A percentile compares a stretch with the other conserved stretches of the same genome.
phyloP scores from a whole-genome alignment of 1,284 basidiomycete species.

The Phaffia rhodozyma region DNA sequence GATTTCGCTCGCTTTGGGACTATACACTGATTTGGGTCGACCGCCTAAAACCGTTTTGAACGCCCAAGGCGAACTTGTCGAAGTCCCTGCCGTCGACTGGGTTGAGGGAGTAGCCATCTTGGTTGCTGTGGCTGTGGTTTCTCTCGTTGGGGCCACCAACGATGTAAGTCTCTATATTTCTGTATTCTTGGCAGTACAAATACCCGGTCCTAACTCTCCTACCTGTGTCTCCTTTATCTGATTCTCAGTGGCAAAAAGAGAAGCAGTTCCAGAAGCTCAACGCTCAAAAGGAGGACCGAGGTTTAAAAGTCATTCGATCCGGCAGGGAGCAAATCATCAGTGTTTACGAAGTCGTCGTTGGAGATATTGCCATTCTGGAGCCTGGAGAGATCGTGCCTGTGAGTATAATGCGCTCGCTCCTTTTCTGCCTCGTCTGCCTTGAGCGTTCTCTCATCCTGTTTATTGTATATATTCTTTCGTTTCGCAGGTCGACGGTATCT shows the following conservation, averaged over 20 bases:
- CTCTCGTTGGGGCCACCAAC: slow-evolving; percentile 37
- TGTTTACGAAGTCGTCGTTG: slow-evolving; percentile 81
- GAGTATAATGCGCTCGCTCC: too few species aligned
- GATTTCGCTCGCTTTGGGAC: slow-evolving; percentile 81
- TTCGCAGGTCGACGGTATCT: slow-evolving; percentile 69
- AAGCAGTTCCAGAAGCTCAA: slow-evolving; percentile 86
- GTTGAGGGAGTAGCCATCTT: slow-evolving; percentile 97
- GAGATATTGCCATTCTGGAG: slow-evolving; percentile 81
- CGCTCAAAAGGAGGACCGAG: slow-evolving; percentile 89
- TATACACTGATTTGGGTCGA: slow-evolving; percentile 85
- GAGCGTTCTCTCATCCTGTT: too few species aligned
- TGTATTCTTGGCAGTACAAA: too few species aligned
- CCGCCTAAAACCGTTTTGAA: slow-evolving; percentile 40
- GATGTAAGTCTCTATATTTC: slow-evolving; percentile 21
- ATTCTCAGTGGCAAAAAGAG: slow-evolving; percentile 79
- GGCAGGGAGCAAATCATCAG: slow-evolving; percentile 70
- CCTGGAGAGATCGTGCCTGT: slow-evolving; percentile 64
- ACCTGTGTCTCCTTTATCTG: slow-evolving; percentile 68
- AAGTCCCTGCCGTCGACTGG: slow-evolving; percentile 62
- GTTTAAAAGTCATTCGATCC: slow-evolving; percentile 78
- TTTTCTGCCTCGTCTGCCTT: too few species aligned
- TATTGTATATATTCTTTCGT: not conserved
- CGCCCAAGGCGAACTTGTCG: slow-evolving; percentile 42
- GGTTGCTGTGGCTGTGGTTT: slow-evolving; percentile 67
- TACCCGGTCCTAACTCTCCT: slow-evolving; percentile 21